Evolutionary conservation across 2,329 filamentous ascomycete genomes (phyloP), one percentile per base, ranked within the genome.

Genomic region (Lachnellula willkommii): DNA sequence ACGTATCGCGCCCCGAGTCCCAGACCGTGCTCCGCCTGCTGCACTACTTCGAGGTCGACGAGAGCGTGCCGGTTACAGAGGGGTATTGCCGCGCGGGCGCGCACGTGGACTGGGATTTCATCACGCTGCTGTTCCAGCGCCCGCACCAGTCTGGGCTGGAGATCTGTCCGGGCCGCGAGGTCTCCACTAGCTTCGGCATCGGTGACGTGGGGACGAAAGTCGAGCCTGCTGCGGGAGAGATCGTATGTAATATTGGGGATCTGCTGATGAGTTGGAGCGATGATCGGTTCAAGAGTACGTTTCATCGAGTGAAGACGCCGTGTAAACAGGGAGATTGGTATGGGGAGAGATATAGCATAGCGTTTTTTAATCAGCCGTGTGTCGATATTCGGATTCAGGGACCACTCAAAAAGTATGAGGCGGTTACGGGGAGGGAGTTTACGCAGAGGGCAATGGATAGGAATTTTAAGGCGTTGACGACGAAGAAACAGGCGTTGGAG

Each of bases 211-310:
- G 84, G 84, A 87, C 83, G 9, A 81, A 81, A 56, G 76, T 87
- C n/a, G 77, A 81, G 58, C 79, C 79, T 5, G 70, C 66, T 2
- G 72, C 73, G 0, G 79, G 77, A 1, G 77, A 78, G 12, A 80
- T 83, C 57, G 78, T 86, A 12, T 85, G 82, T 68, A 84, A 84
- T 61, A 81, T 84, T 57, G 82, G 83, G 5, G 82, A 85, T 63
- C 71, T 85, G 53, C 73, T 86, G 11, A 85, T 86, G 82, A 79
- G 74, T 42, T 84, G 82, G 81, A 81, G 77, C 26, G 82, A 86
- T 65, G 83, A 87, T 67, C 77, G 82, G 20, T 85, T 87, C 73
- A 87, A 86, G 70, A 82, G 78, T 42, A 85, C 83, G 0, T 82
- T 84, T 52, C 84, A 87, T 69, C 77, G 83, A 3, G 83, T 87